A percentile compares a stretch with the other conserved stretches of the same genome.
Conservation (phyloP, 164 flowering plant genomes). For the Buxus sempervirens region DNA sequence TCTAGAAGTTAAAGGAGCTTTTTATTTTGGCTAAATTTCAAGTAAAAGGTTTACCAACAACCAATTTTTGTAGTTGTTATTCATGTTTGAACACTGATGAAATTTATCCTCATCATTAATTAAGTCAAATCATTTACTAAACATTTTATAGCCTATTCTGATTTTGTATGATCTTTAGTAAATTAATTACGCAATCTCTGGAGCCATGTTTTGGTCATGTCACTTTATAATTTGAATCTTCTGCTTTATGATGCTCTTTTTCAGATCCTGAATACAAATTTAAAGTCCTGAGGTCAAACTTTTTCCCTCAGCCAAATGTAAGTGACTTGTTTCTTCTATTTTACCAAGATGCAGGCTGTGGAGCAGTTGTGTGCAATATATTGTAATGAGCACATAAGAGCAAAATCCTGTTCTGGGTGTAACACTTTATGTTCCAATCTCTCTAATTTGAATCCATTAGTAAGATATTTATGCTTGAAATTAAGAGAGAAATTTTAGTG, state of each 20-base stretch:
- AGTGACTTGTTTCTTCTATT: slow-evolving; percentile 23
- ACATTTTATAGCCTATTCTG: neutral
- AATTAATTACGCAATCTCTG: no score
- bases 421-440: neutral
- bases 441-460: neutral
- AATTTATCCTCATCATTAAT: neutral
- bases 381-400: neutral
- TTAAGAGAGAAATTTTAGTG: neutral
- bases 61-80: no score
- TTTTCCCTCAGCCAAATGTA: slow-evolving; percentile 97
- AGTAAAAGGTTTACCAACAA: no score
- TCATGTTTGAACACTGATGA: no score
- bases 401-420: neutral
- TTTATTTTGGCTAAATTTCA: no score
- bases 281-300: slow-evolving; percentile 71
- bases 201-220: no score
- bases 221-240: neutral
- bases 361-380: neutral
- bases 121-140: neutral
- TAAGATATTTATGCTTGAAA: neutral
- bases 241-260: slow-evolving; percentile 13
- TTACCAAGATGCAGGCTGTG: neutral
- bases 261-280: slow-evolving; percentile 85
- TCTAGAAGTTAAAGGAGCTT: no score
- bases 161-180: neutral